Evolutionary conservation across 352 stramenopile genomes (phyloP), one percentile per base, ranked within the genome.

Genomic region (Phytophthora cryptogea): DNA sequence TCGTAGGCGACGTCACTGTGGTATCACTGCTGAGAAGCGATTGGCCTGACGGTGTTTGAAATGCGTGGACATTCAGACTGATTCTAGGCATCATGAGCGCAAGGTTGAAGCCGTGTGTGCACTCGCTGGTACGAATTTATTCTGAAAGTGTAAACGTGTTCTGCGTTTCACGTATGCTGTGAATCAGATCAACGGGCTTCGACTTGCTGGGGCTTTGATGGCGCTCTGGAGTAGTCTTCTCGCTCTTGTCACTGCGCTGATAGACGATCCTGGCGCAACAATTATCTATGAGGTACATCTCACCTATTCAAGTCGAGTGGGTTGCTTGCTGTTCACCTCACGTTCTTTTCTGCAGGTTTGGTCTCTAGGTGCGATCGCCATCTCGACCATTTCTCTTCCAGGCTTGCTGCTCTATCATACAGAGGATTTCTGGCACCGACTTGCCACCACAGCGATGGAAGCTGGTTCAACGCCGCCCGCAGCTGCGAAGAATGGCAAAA

Each of bases 341-440:
- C 14, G 16, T 44, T 60, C 10, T 35, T 30, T 47, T 54, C 1
- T 9, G 16, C 47, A 88, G 78, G 58, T 70, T 14, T 90, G 80
- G 80, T 85, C 70, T 3, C 51, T 90, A 2, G 80, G 78, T 5
- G 63, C 57, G n/a, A 80, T 88, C 48, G 74, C 66, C 1, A 64
- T 90, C 16, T 75, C 72, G 1, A 47, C 67, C 3, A 54, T 76
- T 27, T 70, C 72, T 1, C 46, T 76, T 20, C 74, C 70, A 1
- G 55, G 63, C 16, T 47, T 90, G 9, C 41, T 84, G 43, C 57
- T 88, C 5, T 76, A 80, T 35, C 66, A 85, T 52, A 74, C 56
- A 0, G 75, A 89, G 37, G 59, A 83, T 5, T 85, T 86, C 54
- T 86, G 78, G 80, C 69, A 70, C 23, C 69, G 54, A 3, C 39